A percentile compares a stretch with the other conserved stretches of the same genome.
phyloP scores from a whole-genome alignment of 2,329 filamentous ascomycete genomes.

The Hymenoscyphus scutula region DNA sequence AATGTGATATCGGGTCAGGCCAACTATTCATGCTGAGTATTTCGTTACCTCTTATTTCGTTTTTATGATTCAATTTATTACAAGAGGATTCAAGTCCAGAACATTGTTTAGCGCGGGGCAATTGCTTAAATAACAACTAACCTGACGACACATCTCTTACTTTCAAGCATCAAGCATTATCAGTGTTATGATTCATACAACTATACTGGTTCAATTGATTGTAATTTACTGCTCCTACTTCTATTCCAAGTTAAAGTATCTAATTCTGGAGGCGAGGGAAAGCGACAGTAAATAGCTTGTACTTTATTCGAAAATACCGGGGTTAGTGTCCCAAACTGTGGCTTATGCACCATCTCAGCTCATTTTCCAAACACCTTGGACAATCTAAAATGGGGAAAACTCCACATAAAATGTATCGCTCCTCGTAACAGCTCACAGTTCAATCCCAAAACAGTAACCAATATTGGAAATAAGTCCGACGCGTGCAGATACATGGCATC shows the following conservation, averaged over 20 bases:
- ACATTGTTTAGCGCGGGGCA: no score
- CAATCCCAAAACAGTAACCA: background rate
- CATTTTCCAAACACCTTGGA: background rate
- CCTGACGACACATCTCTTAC: background rate
- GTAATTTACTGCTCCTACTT: no score
- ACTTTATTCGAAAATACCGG: no score
- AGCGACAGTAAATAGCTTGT: no score
- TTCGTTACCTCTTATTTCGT: background rate
- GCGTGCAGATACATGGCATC: background rate
- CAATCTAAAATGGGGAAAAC: background rate
- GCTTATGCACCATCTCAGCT: no score
- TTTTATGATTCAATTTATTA: background rate
- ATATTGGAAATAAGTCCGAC: background rate
- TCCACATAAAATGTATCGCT: background rate
- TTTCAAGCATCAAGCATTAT: background rate
- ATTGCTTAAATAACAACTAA: no score
- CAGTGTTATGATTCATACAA: background rate
- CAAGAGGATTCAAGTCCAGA: background rate
- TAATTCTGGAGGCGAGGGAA: no score
- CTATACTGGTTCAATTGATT: background rate
- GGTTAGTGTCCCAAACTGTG: no score
- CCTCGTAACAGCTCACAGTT: background rate
- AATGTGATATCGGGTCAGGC: background rate
- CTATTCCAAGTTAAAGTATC: no score
- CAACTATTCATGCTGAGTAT: background rate